These are phyloP conservation scores for Fusarium praegraminearum DNA, from an alignment of 2,329 filamentous ascomycete genomes.

Conservation along the genomic window DNA sequence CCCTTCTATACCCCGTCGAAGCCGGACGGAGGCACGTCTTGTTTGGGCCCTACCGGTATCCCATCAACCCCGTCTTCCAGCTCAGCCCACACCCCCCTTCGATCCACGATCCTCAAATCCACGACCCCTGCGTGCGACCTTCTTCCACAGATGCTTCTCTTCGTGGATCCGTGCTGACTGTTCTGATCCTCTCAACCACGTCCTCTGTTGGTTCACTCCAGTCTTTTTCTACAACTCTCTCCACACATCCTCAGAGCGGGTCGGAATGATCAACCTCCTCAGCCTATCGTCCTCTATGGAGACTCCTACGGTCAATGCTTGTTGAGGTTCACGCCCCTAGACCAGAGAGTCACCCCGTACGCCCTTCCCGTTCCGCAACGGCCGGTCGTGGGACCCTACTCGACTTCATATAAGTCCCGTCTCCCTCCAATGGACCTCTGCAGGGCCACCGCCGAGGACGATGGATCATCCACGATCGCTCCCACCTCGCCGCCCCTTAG, in stretches of 20 bases:
- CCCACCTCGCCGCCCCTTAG: constrained; percentile 55
- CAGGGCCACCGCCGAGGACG: constrained; percentile 47
- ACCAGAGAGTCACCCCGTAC: constrained; percentile 39
- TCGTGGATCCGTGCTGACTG: constrained; percentile 46
- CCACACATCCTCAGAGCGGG: constrained; percentile 51
- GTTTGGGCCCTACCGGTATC: constrained; percentile 36
- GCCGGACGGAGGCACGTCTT: constrained; percentile 36
- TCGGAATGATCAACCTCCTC: constrained; percentile 54
- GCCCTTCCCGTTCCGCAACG: constrained; percentile 39
- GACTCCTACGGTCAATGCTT: constrained; percentile 49
- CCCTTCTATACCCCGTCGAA: constrained; percentile 46
- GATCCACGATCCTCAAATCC: constrained; percentile 38
- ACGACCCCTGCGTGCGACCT: constrained; percentile 41
- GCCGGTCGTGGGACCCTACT: constrained; percentile 40
- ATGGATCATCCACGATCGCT: constrained; percentile 51
- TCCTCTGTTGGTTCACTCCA: constrained; percentile 45
- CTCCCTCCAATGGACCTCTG: constrained; percentile 52
- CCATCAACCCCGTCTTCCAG: constrained; percentile 30
- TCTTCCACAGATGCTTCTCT: constrained; percentile 42
- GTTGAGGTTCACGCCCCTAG: constrained; percentile 47
- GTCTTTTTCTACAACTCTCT: constrained; percentile 43
- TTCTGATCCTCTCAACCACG: constrained; percentile 37
- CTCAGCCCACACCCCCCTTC: constrained; percentile 46
- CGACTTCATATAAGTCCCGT: constrained; percentile 44
- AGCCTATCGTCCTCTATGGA: constrained; percentile 51